Evolutionary conservation across 495 filamentous ascomycete species (phyloP).

Genomic region (Lepraria neglecta): DNA sequence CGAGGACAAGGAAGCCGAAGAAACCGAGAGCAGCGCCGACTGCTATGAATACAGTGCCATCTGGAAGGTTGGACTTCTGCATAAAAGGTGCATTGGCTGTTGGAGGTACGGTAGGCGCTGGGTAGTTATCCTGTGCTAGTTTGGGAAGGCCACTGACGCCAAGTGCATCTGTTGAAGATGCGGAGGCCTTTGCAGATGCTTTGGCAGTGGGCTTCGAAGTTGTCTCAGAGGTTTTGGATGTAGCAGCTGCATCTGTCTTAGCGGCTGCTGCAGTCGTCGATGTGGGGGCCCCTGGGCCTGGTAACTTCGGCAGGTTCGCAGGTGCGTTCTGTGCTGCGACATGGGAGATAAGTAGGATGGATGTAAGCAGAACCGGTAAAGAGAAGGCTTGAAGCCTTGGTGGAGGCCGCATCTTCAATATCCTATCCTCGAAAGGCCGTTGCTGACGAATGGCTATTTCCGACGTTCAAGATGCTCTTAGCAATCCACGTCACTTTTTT

Average conservation of each 20-base stretch:
- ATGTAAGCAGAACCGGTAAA: conserved; percentile 23
- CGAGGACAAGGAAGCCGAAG: conserved; percentile 68
- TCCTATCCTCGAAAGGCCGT: background rate
- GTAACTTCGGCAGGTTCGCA: conserved; percentile 21
- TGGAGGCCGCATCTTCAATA: conserved; percentile 24
- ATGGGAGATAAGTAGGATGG: conserved; percentile 24
- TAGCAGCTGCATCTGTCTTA: conserved; percentile 14
- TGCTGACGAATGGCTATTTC: background rate
- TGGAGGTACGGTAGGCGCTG: conserved; percentile 66
- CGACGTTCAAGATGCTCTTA: background rate
- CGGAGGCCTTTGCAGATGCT: conserved; percentile 13
- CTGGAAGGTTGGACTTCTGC: conserved; percentile 82
- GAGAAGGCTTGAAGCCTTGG: conserved; percentile 14
- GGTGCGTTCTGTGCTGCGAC: conserved; percentile 22
- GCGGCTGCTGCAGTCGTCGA: conserved; percentile 12
- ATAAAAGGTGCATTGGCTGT: conserved; percentile 87
- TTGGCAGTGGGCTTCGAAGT: conserved; percentile 25
- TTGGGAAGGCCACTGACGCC: conserved; percentile 31
- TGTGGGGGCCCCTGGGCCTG: conserved; percentile 7
- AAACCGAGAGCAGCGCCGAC: conserved; percentile 84
- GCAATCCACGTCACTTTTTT: too few species aligned
- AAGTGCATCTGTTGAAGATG: conserved; percentile 21
- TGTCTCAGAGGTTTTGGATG: conserved; percentile 14
- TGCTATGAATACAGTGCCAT: conserved; percentile 93
- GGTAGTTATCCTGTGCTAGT: conserved; percentile 42